These are phyloP conservation scores for Fraxinus dipetala DNA, from an alignment of 305 asterid genomes.

Conservation along the genomic window DNA sequence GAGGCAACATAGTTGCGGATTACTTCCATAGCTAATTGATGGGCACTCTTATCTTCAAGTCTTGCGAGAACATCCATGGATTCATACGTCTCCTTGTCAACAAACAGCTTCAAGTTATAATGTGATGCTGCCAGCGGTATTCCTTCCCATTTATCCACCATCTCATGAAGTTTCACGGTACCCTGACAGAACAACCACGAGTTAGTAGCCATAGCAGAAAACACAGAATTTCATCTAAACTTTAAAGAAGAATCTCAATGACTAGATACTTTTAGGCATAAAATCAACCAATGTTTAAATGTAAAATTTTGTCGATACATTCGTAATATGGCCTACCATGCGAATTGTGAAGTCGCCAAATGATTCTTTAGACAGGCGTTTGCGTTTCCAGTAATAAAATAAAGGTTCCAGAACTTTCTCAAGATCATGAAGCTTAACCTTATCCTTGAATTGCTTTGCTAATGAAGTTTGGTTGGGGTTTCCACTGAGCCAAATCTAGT, in stretches of 20 bases:
- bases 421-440: slow-evolving; percentile 82
- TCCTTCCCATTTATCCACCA: slow-evolving; percentile 82
- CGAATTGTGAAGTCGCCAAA: slow-evolving; percentile 87
- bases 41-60: slow-evolving; percentile 65
- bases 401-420: slow-evolving; percentile 89
- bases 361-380: slow-evolving; percentile 68
- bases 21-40: slow-evolving; percentile 79
- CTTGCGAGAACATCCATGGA: slow-evolving; percentile 64
- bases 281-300: neutral
- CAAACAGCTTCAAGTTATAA: slow-evolving; percentile 70
- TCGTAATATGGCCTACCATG: slow-evolving; percentile 41
- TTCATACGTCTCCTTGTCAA: slow-evolving; percentile 76
- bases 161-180: slow-evolving; percentile 61
- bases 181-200: slow-evolving; percentile 43
- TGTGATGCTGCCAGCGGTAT: slow-evolving; percentile 52
- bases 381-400: slow-evolving; percentile 81
- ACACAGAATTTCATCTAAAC: neutral
- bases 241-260: neutral
- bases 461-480: slow-evolving; percentile 72
- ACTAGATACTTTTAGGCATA: neutral
- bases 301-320: neutral
- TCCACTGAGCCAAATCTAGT: slow-evolving; percentile 97
- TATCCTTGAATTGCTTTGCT: slow-evolving; percentile 65
- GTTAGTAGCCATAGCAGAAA: neutral
- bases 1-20: slow-evolving; percentile 77